These are phyloP conservation scores for Turritis glabra DNA, from an alignment of 345 rosid genomes.

Conservation along the genomic window DNA sequence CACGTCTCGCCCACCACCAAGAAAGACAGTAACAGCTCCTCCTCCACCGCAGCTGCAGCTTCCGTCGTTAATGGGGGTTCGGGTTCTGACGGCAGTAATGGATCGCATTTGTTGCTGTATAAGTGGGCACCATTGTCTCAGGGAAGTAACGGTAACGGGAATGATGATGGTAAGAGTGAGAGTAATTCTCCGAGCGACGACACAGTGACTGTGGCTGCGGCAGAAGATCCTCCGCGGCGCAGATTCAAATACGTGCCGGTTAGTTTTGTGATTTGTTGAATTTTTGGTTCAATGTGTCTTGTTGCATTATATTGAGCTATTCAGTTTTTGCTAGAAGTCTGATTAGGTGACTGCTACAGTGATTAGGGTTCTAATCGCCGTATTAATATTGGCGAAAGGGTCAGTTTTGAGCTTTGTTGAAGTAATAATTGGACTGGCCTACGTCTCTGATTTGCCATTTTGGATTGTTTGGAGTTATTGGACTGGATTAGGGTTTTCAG, in stretches of 20 bases:
- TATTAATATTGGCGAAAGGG: neutral
- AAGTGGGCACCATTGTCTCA: constrained; percentile 87
- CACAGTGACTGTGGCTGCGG: constrained; percentile 23
- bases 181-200: constrained; percentile 43
- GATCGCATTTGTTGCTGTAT: constrained; percentile 71
- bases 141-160: constrained; percentile 39
- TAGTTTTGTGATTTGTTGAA: constrained; percentile 20
- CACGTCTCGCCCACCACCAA: constrained; percentile 60
- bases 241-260: constrained; percentile 96
- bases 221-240: constrained; percentile 70
- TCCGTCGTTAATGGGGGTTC: constrained; percentile 41
- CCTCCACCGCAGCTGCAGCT: constrained; percentile 14
- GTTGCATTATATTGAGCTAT: neutral
- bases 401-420: neutral
- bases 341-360: constrained; percentile 4
- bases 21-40: constrained; percentile 32
- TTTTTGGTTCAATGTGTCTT: neutral
- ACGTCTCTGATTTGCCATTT: neutral
- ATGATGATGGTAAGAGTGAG: constrained; percentile 38
- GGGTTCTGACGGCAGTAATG: constrained; percentile 52
- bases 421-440: neutral
- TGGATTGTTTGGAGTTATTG: neutral
- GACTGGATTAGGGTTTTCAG: constrained; percentile 23
- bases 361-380: constrained; percentile 13
- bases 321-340: neutral